Conservation (phyloP, 768 basidiomycete species). For the Nidularia sp. region DNA sequence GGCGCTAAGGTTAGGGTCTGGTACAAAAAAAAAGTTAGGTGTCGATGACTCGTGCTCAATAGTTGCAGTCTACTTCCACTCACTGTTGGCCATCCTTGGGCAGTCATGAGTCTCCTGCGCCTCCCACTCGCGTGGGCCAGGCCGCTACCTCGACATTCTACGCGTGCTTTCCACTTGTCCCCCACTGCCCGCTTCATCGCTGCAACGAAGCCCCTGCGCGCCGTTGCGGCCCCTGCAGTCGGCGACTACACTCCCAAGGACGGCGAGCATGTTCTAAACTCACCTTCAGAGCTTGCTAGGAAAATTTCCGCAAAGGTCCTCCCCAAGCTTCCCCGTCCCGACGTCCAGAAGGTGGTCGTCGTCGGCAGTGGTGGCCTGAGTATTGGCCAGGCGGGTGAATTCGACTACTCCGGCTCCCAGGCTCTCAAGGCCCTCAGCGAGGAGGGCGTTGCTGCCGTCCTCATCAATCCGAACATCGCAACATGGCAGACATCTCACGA, state of each 20-base stretch:
- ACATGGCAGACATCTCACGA: conserved; percentile 99
- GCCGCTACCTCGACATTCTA: conserved; percentile 23
- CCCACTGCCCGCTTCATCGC: conserved; percentile 25
- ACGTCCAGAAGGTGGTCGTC: conserved; percentile 93
- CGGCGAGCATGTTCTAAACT: conserved; percentile 79
- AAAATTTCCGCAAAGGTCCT: conserved; percentile 92
- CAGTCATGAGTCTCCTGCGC: conserved; percentile 36
- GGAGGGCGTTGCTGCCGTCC: conserved; percentile 89
- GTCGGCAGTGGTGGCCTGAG: conserved; percentile 95
- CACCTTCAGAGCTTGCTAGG: conserved; percentile 91
- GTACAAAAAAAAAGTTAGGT: too few relatives aligned
- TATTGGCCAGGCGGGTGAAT: conserved; percentile 99
- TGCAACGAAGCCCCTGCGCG: conserved; percentile 52
- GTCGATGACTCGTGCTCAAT: too few relatives aligned
- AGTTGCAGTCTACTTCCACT: background rate
- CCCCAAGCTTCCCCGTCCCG: conserved; percentile 84
- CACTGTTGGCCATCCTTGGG: conserved; percentile 7
- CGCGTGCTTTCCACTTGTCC: conserved; percentile 51
- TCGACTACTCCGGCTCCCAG: conserved; percentile 99
- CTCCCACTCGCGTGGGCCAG: conserved; percentile 34
- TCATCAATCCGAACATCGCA: conserved; percentile 98
- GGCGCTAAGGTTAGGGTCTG: too few relatives aligned
- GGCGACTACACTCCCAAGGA: conserved; percentile 64
- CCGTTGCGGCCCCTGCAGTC: conserved; percentile 73
- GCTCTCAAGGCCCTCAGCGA: conserved; percentile 97